Evolutionary conservation across 228 moss, liverwort and hornwort species (phyloP).

Genomic region (Sphagnum fallax): DNA sequence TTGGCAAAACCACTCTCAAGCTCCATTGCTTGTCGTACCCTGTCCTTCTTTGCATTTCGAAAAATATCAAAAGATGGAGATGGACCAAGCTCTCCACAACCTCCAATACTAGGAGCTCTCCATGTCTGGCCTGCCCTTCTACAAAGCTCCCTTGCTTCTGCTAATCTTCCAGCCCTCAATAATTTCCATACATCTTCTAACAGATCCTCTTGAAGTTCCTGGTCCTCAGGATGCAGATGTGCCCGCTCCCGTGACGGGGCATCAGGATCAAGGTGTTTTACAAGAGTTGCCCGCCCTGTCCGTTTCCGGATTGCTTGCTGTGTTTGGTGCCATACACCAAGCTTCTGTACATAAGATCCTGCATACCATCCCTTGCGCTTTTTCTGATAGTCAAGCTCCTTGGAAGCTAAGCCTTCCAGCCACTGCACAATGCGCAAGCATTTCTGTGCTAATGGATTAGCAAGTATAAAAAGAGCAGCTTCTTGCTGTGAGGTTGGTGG

Average conservation of each 20-base stretch:
- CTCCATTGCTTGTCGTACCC: conserved; percentile 82
- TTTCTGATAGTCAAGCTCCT: conserved; percentile 90
- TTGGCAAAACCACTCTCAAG: conserved; percentile 84
- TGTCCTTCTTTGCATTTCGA: conserved; percentile 57
- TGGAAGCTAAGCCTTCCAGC: conserved; percentile 80
- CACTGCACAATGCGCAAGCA: conserved; percentile 93
- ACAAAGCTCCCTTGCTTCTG: conserved; percentile 83
- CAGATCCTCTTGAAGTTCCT: conserved; percentile 92
- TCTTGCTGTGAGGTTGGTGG: conserved; percentile 86
- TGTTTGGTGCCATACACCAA: conserved; percentile 96
- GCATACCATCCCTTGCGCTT: conserved; percentile 98
- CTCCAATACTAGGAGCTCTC: conserved; percentile 94
- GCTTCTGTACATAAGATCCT: conserved; percentile 87
- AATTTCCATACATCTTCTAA: conserved; percentile 95
- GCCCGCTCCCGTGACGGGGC: conserved; percentile 80
- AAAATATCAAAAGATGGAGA: conserved; percentile 79
- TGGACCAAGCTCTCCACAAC: conserved; percentile 84
- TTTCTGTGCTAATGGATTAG: conserved; percentile 68
- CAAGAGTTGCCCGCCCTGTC: conserved; percentile 53
- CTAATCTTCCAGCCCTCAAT: conserved; percentile 77
- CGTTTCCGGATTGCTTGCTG: conserved; percentile 76
- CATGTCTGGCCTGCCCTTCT: conserved; percentile 92
- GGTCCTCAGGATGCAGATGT: conserved; percentile 80
- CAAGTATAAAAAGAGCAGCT: conserved; percentile 73
- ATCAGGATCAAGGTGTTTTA: conserved; percentile 80